Percentiles rank a stretch among this genome's conserved stretches.
These are phyloP conservation scores for Viola odorata DNA, from an alignment of 345 rosid species.

Conservation along the genomic window DNA sequence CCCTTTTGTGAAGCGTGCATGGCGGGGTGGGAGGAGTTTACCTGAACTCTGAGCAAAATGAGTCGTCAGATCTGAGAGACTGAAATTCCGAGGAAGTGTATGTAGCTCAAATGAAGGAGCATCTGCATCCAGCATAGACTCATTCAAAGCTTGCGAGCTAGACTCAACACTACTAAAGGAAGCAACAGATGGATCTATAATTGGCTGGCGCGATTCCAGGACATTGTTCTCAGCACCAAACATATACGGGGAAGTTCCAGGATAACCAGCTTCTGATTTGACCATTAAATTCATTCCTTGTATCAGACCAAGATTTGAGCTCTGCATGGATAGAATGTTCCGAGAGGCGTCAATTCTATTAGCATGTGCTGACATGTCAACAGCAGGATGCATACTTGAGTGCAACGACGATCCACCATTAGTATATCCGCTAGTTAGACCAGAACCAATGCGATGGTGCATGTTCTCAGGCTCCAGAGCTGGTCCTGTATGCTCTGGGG, in stretches of 20 bases:
- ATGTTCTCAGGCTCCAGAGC: conserved; percentile 54
- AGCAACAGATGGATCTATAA: conserved; percentile 62
- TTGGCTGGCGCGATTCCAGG: conserved; percentile 56
- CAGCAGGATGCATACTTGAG: conserved; percentile 48
- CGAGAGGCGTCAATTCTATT: conserved; percentile 55
- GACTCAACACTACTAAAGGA: conserved; percentile 74
- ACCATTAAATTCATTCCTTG: conserved; percentile 77
- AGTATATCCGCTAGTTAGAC: conserved; percentile 49
- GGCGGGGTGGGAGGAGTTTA: conserved; percentile 30
- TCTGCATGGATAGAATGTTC: conserved; percentile 60
- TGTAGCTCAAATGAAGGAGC: conserved; percentile 64
- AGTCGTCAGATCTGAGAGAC: conserved; percentile 89
- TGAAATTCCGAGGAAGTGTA: conserved; percentile 78
- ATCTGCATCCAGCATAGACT: conserved; percentile 67
- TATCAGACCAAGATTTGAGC: conserved; percentile 62
- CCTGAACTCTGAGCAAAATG: conserved; percentile 93
- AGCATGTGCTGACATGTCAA: conserved; percentile 63
- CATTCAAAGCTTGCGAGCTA: conserved; percentile 62
- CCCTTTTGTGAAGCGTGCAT: background rate
- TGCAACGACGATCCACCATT: conserved; percentile 67
- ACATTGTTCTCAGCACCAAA: conserved; percentile 66
- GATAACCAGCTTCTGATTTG: conserved; percentile 69
- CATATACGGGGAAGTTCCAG: conserved; percentile 57
- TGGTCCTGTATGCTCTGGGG: conserved; percentile 47
- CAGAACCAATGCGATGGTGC: conserved; percentile 46